phyloP scores from a whole-genome alignment of 768 basidiomycete species.

The Mycena vitilis region DNA sequence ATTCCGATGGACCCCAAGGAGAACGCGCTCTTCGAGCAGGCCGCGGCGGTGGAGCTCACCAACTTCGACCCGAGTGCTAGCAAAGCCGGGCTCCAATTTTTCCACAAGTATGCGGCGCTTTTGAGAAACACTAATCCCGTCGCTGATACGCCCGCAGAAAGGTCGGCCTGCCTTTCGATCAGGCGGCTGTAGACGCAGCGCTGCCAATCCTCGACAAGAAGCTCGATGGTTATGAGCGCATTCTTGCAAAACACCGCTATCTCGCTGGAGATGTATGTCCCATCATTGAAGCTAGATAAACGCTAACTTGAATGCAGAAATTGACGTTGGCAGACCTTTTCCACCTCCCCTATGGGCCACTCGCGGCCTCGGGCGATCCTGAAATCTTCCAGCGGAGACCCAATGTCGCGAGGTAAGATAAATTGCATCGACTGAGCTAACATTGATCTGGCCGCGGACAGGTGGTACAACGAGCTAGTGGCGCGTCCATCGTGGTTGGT shows the following conservation, averaged over 20 bases:
- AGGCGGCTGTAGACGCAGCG: constrained; percentile 34
- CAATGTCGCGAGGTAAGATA: not conserved
- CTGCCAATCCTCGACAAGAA: constrained; percentile 42
- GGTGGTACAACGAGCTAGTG: constrained; percentile 5
- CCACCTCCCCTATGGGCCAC: not conserved
- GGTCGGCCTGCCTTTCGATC: constrained; percentile 24
- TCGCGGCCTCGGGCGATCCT: not conserved
- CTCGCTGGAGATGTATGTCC: constrained; percentile 54
- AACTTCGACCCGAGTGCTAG: constrained; percentile 16
- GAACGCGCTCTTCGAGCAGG: constrained; percentile 44
- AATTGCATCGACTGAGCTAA: not conserved
- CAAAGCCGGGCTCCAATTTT: constrained; percentile 4
- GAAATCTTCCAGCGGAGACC: not conserved
- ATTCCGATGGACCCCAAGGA: constrained; percentile 45
- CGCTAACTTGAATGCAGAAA: not conserved
- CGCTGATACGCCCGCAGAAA: not conserved
- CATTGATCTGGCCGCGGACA: not conserved
- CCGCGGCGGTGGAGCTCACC: constrained; percentile 18
- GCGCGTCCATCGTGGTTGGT: constrained; percentile 1
- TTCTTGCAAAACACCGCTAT: constrained; percentile 55
- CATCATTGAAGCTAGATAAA: not conserved
- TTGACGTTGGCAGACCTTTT: not conserved
- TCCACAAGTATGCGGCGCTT: not conserved
- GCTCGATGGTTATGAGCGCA: constrained; percentile 55
- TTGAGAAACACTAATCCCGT: not conserved